phyloP scores from a whole-genome alignment of 306 rosid species.

The Clitoria ternatea region DNA sequence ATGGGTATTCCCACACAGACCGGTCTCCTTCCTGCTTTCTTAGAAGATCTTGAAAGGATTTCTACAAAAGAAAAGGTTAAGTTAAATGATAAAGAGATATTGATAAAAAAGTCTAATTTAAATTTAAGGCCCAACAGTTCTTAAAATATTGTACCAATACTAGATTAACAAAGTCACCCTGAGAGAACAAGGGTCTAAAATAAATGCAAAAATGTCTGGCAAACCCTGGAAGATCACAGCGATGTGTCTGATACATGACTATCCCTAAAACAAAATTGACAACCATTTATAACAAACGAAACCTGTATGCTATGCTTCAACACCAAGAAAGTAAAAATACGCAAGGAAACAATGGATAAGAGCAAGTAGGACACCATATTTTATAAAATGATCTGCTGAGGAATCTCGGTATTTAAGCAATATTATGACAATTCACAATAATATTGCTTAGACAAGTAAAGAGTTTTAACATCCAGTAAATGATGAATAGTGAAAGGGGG shows the following conservation, averaged over 20 bases:
- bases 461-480: background rate
- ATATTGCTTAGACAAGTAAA: background rate
- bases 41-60: constrained; percentile 92
- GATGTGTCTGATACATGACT: background rate
- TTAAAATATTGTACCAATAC: background rate
- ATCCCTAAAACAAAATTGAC: background rate
- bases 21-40: constrained; percentile 98
- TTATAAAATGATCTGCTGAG: background rate
- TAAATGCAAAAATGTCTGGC: background rate
- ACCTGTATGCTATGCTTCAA: background rate
- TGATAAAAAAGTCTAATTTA: constrained; percentile 8
- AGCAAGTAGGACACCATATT: background rate
- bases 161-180: background rate
- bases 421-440: background rate
- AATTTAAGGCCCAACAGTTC: background rate
- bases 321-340: constrained; percentile 19
- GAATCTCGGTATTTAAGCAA: background rate
- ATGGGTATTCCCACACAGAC: constrained; percentile 98
- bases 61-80: constrained; percentile 51
- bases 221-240: background rate
- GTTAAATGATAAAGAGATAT: constrained; percentile 6
- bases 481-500: background rate
- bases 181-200: background rate
- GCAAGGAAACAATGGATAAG: background rate
- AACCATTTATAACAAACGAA: constrained; percentile 12